Percentiles rank a stretch among this genome's conserved stretches.
Conservation (phyloP, 257 asterid species). For the Nicotiana knightiana region DNA sequence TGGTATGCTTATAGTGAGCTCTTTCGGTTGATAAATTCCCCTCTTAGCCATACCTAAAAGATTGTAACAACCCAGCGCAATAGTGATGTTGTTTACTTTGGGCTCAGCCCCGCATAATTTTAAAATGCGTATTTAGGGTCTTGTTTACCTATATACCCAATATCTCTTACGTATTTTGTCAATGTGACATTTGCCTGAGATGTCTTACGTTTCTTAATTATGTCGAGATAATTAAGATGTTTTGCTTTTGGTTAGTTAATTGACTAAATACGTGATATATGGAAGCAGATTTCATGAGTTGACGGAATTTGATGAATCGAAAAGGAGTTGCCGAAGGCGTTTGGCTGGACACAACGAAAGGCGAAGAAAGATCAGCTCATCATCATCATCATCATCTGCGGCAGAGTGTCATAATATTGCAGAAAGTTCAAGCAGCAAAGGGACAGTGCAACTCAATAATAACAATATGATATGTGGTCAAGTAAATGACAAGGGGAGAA, state of each 20-base stretch:
- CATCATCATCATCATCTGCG: slow-evolving; percentile 12
- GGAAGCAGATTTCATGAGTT: slow-evolving; percentile 29
- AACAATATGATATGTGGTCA: slow-evolving; percentile 38
- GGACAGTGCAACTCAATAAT: slow-evolving; percentile 13
- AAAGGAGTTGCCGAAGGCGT: slow-evolving; percentile 36
- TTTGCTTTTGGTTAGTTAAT: not conserved
- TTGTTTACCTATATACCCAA: too few species aligned
- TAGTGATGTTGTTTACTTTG: too few species aligned
- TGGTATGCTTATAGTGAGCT: too few species aligned
- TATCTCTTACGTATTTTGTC: too few species aligned
- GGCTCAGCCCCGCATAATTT: too few species aligned
- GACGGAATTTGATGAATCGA: slow-evolving; percentile 29
- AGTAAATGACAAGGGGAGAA: slow-evolving; percentile 39
- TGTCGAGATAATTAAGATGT: not conserved
- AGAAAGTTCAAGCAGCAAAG: slow-evolving; percentile 28
- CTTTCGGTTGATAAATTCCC: too few species aligned
- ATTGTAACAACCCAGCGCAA: too few species aligned
- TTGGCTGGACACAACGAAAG: slow-evolving; percentile 60
- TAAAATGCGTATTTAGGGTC: too few species aligned
- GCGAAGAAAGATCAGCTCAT: slow-evolving; percentile 42
- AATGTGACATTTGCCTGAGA: too few species aligned
- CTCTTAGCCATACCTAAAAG: too few species aligned
- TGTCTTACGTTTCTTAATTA: not conserved
- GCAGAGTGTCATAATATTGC: slow-evolving; percentile 18
- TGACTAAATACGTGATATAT: not conserved